Evolutionary conservation across 331 rosid species (phyloP).

Genomic region (Cucumis variabilis): DNA sequence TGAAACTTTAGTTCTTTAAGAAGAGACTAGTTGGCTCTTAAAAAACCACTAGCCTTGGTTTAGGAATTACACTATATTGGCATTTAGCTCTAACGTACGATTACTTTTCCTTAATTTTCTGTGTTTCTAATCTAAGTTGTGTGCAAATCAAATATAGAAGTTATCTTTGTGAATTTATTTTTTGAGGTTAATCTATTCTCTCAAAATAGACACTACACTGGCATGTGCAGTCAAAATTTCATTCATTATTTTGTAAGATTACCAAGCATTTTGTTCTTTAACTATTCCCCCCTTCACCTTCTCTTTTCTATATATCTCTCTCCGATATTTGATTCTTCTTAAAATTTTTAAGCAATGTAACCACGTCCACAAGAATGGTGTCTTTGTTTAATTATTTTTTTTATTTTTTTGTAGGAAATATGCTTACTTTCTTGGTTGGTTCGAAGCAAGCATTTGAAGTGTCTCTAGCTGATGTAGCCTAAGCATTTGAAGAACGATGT

Average conservation of each 20-base stretch:
- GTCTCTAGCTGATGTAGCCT: slow-evolving; percentile 95
- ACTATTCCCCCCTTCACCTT: background rate
- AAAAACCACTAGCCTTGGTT: background rate
- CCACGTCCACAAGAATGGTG: background rate
- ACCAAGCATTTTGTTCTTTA: too few relatives aligned
- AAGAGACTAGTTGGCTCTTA: slow-evolving; percentile 1
- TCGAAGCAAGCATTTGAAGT: slow-evolving; percentile 98
- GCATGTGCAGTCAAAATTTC: background rate
- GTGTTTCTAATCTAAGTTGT: too few relatives aligned
- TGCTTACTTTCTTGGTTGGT: slow-evolving; percentile 90
- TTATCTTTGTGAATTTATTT: background rate
- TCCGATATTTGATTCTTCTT: background rate
- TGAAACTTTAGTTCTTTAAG: background rate
- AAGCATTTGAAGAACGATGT: slow-evolving; percentile 95
- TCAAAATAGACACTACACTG: background rate
- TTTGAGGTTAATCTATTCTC: background rate
- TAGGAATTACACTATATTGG: background rate
- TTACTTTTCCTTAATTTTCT: background rate
- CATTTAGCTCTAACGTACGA: background rate
- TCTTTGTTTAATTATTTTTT: background rate
- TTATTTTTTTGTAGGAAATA: slow-evolving; percentile 59
- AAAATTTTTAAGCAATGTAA: background rate
- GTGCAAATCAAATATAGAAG: background rate
- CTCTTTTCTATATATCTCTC: background rate
- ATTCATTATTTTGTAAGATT: too few relatives aligned